Conservation (phyloP, 2,329 filamentous ascomycete genomes). For the Cordyceps cateniannulata region DNA sequence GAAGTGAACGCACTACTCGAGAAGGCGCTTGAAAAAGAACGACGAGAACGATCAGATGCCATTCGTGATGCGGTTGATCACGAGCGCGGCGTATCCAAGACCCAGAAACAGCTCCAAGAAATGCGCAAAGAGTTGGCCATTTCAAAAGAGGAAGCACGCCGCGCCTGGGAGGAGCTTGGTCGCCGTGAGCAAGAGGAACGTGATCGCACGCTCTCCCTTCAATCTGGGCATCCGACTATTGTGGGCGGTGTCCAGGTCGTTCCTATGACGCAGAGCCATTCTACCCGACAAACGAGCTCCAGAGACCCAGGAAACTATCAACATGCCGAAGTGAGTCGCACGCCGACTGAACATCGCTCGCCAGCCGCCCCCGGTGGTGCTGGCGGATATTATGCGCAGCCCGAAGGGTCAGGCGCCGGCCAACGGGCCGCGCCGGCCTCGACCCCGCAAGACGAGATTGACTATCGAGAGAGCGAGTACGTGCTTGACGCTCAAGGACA, state of each 20-base stretch:
- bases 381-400: not conserved
- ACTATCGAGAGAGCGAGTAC: slow-evolving; percentile 55
- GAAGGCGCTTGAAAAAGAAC: slow-evolving; percentile 65
- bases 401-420: slow-evolving; percentile 13
- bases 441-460: not conserved
- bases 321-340: slow-evolving; percentile 17
- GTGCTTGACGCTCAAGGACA: slow-evolving; percentile 55
- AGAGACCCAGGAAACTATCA: slow-evolving; percentile 29
- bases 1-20: slow-evolving; percentile 81
- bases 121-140: slow-evolving; percentile 91
- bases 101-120: slow-evolving; percentile 75
- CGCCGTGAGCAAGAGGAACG: slow-evolving; percentile 89
- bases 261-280: slow-evolving; percentile 73
- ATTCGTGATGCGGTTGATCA: slow-evolving; percentile 59
- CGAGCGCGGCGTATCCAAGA: slow-evolving; percentile 65
- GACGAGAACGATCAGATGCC: slow-evolving; percentile 61
- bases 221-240: slow-evolving; percentile 79
- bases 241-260: slow-evolving; percentile 94
- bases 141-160: slow-evolving; percentile 88
- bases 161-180: slow-evolving; percentile 96
- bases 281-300: slow-evolving; percentile 45
- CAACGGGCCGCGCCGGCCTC: not conserved
- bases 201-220: slow-evolving; percentile 76
- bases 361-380: not conserved
- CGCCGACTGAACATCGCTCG: slow-evolving; percentile 2